Base-by-base conservation (phyloP, 2,329 filamentous ascomycete species). In the Reticulascus tulasneorum region DNA sequence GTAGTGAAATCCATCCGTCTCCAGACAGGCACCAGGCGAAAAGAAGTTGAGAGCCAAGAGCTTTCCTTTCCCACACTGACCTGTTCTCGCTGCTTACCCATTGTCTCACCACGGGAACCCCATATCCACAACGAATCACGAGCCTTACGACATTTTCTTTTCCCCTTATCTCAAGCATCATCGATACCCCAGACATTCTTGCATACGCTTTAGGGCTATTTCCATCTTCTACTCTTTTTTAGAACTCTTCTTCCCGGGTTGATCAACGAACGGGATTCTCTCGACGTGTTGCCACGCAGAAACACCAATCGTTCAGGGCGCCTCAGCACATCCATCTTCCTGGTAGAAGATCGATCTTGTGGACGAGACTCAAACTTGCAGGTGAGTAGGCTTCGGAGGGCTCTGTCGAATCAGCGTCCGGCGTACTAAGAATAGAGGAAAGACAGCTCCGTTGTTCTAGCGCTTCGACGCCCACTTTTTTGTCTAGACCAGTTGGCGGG, bases 401-500 rank as follows among this genome's bases (percentile, higher is more conserved):
- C 40, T 23, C 28, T 22, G 40, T 27, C 52, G 51, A 54, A 55
- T 54, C 37, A 51, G 17, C 33, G n/a, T 31, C 16, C 21, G 23
- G 22, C 43, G 37, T 47, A 38, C 53, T 54, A 55, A 55, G 46
- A 51, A 54, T 55, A 54, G 45, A 39, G 28, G n/a, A n/a, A n/a
- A n/a, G n/a, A n/a, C n/a, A n/a, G n/a, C n/a, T n/a, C n/a, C n/a
- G n/a, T n/a, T n/a, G n/a, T n/a, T n/a, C n/a, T n/a, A n/a, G n/a
- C n/a, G n/a, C n/a, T n/a, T n/a, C n/a, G n/a, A n/a, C n/a, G n/a
- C n/a, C n/a, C n/a, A n/a, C n/a, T n/a, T n/a, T n/a, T n/a, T n/a
- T n/a, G n/a, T n/a, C n/a, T n/a, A n/a, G n/a, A n/a, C n/a, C n/a
- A n/a, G n/a, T n/a, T n/a, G n/a, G n/a, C n/a, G n/a, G n/a, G n/a